Base-by-base conservation (phyloP, 2,329 filamentous ascomycete species). In the Paraphoma chrysanthemicola region DNA sequence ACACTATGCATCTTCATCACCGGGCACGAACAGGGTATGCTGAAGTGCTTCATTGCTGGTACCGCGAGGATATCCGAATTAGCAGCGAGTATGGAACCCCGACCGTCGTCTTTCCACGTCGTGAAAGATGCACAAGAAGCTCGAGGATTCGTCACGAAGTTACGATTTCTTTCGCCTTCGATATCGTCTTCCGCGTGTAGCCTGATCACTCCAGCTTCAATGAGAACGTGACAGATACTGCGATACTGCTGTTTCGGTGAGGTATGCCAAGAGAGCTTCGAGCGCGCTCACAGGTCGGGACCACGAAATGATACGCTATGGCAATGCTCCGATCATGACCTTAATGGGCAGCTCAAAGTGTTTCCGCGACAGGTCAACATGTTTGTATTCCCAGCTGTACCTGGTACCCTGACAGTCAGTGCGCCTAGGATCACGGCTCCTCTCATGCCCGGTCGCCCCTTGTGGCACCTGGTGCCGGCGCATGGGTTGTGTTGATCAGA, bases 301-400 rank as follows among this genome's bases (percentile, higher is more conserved):
- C 23, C 23, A 23, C 23, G 33, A 36, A 36, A 36, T 10, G 33
- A 10, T 36, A 14, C 33, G 33, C 14, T 14, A 36, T 3, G 33
- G 33, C 10, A 36, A 14, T 36, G 33, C 33, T 36, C 33, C 33
- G 33, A 36, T 36, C 33, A 36, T 36, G 33, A 36, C 33, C 33
- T 36, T 6, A 36, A 36, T 10, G 14, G 14, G 33, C 33, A 36
- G 33, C 33, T 44, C 4, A 48, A 44, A 60, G 33, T 18, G 42
- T 58, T 31, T 48, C 43, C 46, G 55, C 66, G 33, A 44, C 59
- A 56, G 43, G 60, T 60, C 45, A 54, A 48, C 53, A 59, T 47
- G 45, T 65, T 66, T 62, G 46, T 62, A 38, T 45, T 31, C 30
- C 42, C 55, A 9, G 46, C 39, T 42, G 45, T 56, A 41, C 51